phyloP scores from a whole-genome alignment of 305 asterid genomes.

The Coffea humblotiana region DNA sequence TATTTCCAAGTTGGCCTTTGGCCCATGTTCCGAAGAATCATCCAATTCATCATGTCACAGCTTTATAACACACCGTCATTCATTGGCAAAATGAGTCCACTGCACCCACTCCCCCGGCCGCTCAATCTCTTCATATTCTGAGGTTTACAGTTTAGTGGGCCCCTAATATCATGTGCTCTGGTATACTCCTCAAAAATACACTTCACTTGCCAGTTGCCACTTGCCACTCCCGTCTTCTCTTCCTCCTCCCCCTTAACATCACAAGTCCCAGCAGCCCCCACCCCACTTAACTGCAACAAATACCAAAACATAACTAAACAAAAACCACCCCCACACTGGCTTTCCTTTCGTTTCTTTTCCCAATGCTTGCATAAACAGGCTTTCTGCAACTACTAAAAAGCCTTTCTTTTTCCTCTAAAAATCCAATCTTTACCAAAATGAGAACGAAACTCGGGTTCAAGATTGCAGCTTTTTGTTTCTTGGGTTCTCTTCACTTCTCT shows the following conservation, averaged over 20 bases:
- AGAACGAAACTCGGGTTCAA: constrained; percentile 39
- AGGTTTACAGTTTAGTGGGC: not conserved
- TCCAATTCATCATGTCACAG: constrained; percentile 39
- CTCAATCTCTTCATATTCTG: not conserved
- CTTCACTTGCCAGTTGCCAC: not conserved
- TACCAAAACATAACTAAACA: not conserved
- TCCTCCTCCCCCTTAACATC: not conserved
- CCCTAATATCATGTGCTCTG: not conserved
- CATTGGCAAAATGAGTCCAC: no score
- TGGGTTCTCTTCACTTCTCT: constrained; percentile 38
- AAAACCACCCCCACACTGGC: not conserved
- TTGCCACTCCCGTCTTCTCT: constrained; percentile 6
- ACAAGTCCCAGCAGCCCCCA: not conserved
- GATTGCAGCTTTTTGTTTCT: constrained; percentile 45
- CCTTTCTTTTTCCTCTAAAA: constrained; percentile 16
- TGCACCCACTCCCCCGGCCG: no score
- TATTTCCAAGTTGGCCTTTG: constrained; percentile 17
- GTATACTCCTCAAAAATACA: not conserved
- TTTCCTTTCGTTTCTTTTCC: constrained; percentile 21
- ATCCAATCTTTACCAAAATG: constrained; percentile 35
- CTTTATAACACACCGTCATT: constrained; percentile 45
- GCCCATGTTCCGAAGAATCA: constrained; percentile 53
- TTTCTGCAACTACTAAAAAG: constrained; percentile 21
- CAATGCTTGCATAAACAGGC: constrained; percentile 16
- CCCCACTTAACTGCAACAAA: constrained; percentile 5